Conservation (phyloP, 2,329 filamentous ascomycete species). For the Pseudopithomyces chartarum region DNA sequence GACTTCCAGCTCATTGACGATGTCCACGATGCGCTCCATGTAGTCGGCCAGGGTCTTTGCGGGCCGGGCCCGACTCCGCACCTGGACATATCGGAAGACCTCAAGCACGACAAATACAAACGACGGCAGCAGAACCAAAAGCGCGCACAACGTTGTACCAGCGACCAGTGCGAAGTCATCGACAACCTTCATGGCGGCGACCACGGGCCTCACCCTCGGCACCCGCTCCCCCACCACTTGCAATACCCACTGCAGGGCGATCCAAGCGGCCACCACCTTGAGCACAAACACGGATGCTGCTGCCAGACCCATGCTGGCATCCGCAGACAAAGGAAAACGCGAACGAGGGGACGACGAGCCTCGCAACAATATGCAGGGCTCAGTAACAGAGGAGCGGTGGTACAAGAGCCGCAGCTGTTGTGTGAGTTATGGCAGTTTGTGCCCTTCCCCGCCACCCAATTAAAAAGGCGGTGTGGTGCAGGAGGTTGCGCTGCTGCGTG, state of each 20-base stretch:
- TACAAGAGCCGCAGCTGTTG: neutral
- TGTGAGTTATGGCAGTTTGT: neutral
- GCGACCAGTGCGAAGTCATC: conserved; percentile 8
- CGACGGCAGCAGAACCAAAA: conserved; percentile 12
- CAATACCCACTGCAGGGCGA: conserved; percentile 10
- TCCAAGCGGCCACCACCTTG: conserved; percentile 8
- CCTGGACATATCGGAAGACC: conserved; percentile 10
- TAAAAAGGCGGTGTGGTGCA: conserved; percentile 10
- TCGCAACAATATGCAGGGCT: neutral
- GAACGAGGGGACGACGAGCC: neutral
- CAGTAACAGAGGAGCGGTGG: neutral
- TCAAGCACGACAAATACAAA: conserved; percentile 11
- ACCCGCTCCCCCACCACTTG: conserved; percentile 1
- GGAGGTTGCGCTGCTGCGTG: neutral
- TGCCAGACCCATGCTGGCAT: conserved; percentile 3
- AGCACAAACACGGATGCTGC: conserved; percentile 1
- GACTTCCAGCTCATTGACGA: conserved; percentile 10
- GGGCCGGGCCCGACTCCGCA: conserved; percentile 3
- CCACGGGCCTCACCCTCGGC: conserved; percentile 3
- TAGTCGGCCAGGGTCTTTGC: conserved; percentile 8
- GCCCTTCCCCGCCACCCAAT: conserved; percentile 5
- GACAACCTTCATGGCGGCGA: conserved; percentile 3
- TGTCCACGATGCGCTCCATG: conserved; percentile 9
- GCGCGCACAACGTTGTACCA: conserved; percentile 12
- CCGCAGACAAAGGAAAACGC: neutral